Evolutionary conservation across 1,139 yeast species (phyloP), one percentile per base, ranked within the genome.

Genomic region (Blastobotrys aristatus): DNA sequence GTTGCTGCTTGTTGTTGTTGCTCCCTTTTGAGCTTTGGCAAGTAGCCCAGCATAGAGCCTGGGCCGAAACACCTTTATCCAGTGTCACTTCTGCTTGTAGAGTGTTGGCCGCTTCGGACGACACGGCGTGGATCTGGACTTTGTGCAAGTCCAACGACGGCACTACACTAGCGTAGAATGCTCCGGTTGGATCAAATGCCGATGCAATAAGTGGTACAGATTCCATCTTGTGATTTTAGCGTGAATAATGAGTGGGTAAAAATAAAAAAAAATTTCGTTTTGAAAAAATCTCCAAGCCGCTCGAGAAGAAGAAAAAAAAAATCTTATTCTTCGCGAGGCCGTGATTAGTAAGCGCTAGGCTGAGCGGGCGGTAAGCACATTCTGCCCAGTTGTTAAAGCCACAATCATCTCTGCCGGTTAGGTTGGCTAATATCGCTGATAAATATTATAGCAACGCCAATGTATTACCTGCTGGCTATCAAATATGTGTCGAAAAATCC

Each of bases 131-230:
- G 33, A 86, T 85, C 54, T 82, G 75, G 42, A 89, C 69, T 57
- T 82, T 80, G 60, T 86, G 92, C 8, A 81, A 73, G 62, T 88
- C 95, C 53, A 89, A 73, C 2, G 89, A 83, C 36, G 81, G 77
- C 22, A 79, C 69, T 0, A 80, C 89, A 43, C 80, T 76, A 17
- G 95, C 94, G 57, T 82, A 74, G 58, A 74, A 74, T 40, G 75
- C 71, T 21, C 82, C 81, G 0, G 76, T 64, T 11, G 80, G 73
- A 65, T 82, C 85, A 62, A 79, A 82, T 24, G 61, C 56, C 11
- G 68, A 58, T 34, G 64, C 59, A 30, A 62, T 44, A 24, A 61
- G 53, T 7, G 58, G 53, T 34, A 54, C 45, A 11, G 55, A 46
- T 40, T 51, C 55, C 45, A 41, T 46, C 3, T 32, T 35, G 20